Base-by-base conservation (phyloP, 2,329 filamentous ascomycete species). In the Hortaea sp. region DNA sequence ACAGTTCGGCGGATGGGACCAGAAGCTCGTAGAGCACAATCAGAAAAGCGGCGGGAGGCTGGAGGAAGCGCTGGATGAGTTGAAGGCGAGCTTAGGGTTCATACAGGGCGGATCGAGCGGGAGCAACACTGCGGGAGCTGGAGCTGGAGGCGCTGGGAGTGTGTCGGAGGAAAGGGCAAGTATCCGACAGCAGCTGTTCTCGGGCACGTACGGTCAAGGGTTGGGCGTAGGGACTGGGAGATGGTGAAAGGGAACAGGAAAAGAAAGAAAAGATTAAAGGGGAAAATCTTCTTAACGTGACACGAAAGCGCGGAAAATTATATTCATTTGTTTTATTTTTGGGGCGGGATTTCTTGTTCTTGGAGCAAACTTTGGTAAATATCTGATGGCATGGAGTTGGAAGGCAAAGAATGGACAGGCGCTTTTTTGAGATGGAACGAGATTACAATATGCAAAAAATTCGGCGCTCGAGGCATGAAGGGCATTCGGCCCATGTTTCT, bases 1-100 rank as follows among this genome's bases (percentile, higher is more conserved):
- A 53, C 86, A 95, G 59, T 86, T 88, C 41, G 88, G 85, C 44
- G 86, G 86, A 49, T 98, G 92, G 92, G 90, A 97, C 59, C 82
- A 92, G 65, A 86, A 81, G 57, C 71, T 98, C 39, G 73, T 80
- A 28, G 88, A 87, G 61, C 92, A 98, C 69, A 90, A 97, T 62
- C 81, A 92, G 54, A 81, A 84, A 54, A 90, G 88, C 5, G 83
- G 84, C 38, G 88, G 88, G 28, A 85, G 85, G 59, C 76, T 98
- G 66, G 80, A 82, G 51, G 77, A 81, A 39, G 92, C 89, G 32
- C 80, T 95, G 51, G 78, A 82, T 45, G 84, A 88, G 59, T 78
- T 97, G 66, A 76, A 79, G 11, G 74, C 74, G 34, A 83, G 81
- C 51, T 72, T 94, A 29, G 85, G 84, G 38, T 95, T 88, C 86